phyloP scores from a whole-genome alignment of 2,329 filamentous ascomycete genomes.

The Diplocarpon mali region DNA sequence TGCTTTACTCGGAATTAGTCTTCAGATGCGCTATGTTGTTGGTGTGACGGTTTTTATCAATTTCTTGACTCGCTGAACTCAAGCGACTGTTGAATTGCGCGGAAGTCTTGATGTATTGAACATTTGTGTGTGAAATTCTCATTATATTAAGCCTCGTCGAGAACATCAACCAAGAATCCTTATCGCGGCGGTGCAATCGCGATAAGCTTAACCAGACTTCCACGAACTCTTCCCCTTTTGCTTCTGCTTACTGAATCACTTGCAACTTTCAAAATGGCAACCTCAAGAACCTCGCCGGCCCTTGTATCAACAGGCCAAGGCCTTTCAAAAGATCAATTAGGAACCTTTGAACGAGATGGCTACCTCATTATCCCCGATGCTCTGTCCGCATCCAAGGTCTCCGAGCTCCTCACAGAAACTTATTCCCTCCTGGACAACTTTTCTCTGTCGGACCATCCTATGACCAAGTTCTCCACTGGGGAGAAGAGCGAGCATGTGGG shows the following conservation, averaged over 20 bases:
- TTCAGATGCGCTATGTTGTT: too few species aligned
- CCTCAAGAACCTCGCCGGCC: conserved; percentile 16
- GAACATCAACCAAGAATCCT: conserved; percentile 1
- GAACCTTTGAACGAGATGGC: conserved; percentile 68
- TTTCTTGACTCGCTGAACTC: too few species aligned
- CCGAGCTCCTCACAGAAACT: conserved; percentile 63
- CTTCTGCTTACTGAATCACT: neutral
- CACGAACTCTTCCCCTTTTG: too few species aligned
- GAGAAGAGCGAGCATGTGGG: conserved; percentile 67
- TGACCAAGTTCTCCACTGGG: conserved; percentile 90
- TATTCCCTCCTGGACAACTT: conserved; percentile 63
- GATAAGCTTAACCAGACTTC: neutral
- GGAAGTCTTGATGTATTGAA: too few species aligned
- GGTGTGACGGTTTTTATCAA: too few species aligned
- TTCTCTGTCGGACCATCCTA: conserved; percentile 71
- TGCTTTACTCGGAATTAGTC: too few species aligned
- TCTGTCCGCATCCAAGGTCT: conserved; percentile 53
- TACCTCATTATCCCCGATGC: conserved; percentile 81
- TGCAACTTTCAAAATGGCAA: conserved; percentile 13
- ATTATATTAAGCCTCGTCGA: too few species aligned
- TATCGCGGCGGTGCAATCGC: conserved; percentile 6
- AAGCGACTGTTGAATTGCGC: too few species aligned
- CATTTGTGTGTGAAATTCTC: too few species aligned
- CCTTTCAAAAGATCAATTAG: conserved; percentile 61
- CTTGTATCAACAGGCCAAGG: conserved; percentile 5